phyloP scores from a whole-genome alignment of 2,329 filamentous ascomycete genomes.

The Clarireedia homoeocarpa region DNA sequence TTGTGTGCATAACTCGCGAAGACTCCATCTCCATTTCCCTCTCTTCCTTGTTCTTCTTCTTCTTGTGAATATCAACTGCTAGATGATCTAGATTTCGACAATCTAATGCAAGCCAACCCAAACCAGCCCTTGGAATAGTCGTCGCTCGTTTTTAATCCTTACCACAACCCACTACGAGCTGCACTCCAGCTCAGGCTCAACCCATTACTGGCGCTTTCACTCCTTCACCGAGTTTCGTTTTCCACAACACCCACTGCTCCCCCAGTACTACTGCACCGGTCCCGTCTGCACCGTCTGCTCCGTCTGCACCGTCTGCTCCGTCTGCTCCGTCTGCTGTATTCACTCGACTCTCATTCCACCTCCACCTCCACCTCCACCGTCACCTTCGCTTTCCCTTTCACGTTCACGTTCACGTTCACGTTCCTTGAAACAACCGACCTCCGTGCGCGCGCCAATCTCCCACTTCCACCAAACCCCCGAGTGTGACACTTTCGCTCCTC shows the following conservation, averaged over 20 bases:
- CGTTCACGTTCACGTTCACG: neutral
- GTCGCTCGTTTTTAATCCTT: neutral
- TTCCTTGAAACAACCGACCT: constrained; percentile 8
- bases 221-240: neutral
- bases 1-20: no score
- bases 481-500: constrained; percentile 1
- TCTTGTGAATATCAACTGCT: neutral
- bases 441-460: constrained; percentile 7
- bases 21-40: no score
- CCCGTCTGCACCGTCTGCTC: no score
- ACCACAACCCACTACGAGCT: neutral
- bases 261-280: no score
- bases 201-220: neutral
- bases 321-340: neutral
- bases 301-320: no score
- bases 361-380: neutral
- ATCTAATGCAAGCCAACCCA: neutral
- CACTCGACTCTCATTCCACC: no score
- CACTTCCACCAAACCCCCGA: neutral
- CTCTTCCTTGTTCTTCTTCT: neutral
- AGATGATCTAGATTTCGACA: neutral
- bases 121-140: neutral
- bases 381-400: neutral
- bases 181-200: no score
- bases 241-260: neutral